Conservation (phyloP, 768 basidiomycete genomes). For the Lentinula sp. region DNA sequence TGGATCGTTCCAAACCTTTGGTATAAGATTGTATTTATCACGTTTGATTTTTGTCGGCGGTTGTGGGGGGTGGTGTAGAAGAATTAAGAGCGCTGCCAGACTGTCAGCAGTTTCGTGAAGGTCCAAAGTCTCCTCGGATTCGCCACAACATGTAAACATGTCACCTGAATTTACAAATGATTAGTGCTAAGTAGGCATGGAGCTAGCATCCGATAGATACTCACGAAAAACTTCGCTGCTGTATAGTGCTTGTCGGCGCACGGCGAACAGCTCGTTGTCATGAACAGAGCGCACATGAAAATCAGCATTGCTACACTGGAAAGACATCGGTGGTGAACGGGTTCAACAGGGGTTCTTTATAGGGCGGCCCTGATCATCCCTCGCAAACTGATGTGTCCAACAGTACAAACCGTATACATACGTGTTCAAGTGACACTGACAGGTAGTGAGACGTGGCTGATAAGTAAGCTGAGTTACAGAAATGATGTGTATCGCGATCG, state of each 20-base stretch:
- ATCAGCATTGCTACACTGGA: constrained; percentile 44
- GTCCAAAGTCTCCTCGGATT: constrained; percentile 34
- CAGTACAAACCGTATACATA: neutral
- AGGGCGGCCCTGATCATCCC: neutral
- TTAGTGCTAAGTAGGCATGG: neutral
- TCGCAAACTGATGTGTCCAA: neutral
- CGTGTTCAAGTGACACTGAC: constrained; percentile 10
- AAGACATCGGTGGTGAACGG: constrained; percentile 17
- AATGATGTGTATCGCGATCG: constrained; percentile 3
- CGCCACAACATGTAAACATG: constrained; percentile 62
- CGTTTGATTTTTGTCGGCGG: constrained; percentile 33
- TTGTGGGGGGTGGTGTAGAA: constrained; percentile 50
- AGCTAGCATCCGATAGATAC: constrained; percentile 14
- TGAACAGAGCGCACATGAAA: constrained; percentile 50
- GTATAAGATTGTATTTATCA: constrained; percentile 22
- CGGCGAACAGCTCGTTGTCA: constrained; percentile 44
- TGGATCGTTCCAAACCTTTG: constrained; percentile 27
- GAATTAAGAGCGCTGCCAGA: constrained; percentile 44
- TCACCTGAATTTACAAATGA: constrained; percentile 33
- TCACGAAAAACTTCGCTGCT: constrained; percentile 62
- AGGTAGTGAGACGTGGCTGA: constrained; percentile 8
- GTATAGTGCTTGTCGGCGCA: constrained; percentile 40
- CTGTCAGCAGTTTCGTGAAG: constrained; percentile 47
- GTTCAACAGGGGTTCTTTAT: neutral
- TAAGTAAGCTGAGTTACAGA: constrained; percentile 3